Conservation (phyloP, 371 early-diverging fungal genomes). For the Rhizopus sp. region DNA sequence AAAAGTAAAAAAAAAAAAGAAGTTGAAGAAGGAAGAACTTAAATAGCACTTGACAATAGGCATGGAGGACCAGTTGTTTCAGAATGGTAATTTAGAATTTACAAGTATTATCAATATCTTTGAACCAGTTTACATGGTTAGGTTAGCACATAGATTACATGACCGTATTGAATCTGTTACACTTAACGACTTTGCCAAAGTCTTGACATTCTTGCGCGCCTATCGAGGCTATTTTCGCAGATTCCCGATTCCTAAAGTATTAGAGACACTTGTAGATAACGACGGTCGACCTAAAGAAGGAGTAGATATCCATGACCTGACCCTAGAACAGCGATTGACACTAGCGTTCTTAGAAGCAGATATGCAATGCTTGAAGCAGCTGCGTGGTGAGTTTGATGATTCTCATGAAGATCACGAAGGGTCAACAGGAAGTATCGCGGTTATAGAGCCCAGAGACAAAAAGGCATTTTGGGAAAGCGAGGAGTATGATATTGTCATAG, state of each 20-base stretch:
- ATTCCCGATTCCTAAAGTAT: slow-evolving; percentile 34
- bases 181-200: slow-evolving; percentile 37
- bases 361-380: slow-evolving; percentile 27
- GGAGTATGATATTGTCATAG: slow-evolving; percentile 54
- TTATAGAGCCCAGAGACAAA: slow-evolving; percentile 57
- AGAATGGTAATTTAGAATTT: slow-evolving; percentile 34
- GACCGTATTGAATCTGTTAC: slow-evolving; percentile 40
- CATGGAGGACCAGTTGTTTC: slow-evolving; percentile 51
- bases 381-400: slow-evolving; percentile 18
- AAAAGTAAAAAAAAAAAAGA: slow-evolving; percentile 8
- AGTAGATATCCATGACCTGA: slow-evolving; percentile 28
- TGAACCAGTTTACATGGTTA: slow-evolving; percentile 1
- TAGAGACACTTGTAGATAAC: slow-evolving; percentile 31
- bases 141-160: slow-evolving; percentile 48
- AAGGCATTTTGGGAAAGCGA: slow-evolving; percentile 63
- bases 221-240: slow-evolving; percentile 52
- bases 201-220: slow-evolving; percentile 29
- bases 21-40: not conserved
- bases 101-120: not conserved
- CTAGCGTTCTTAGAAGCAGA: slow-evolving; percentile 60
- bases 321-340: slow-evolving; percentile 60
- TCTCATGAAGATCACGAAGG: slow-evolving; percentile 48
- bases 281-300: slow-evolving; percentile 16
- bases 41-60: slow-evolving; percentile 12
- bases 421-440: slow-evolving; percentile 63